A percentile compares a stretch with the other conserved stretches of the same genome.
phyloP scores from a whole-genome alignment of 495 filamentous ascomycete species.

The Daldinia bambusicola region DNA sequence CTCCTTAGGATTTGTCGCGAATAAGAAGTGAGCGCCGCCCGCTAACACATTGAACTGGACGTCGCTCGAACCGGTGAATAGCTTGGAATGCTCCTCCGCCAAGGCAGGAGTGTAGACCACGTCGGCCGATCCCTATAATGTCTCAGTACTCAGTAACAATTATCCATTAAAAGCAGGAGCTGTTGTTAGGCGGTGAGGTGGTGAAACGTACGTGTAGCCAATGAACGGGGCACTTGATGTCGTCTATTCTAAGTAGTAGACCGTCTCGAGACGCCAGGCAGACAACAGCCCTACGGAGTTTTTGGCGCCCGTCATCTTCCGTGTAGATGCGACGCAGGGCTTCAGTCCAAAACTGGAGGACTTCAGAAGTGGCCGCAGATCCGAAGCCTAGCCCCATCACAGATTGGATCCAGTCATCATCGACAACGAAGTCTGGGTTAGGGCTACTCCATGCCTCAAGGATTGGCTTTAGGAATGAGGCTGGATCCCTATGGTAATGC shows the following conservation, averaged over 20 bases:
- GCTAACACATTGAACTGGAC: conserved; percentile 61
- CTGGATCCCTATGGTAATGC: conserved; percentile 52
- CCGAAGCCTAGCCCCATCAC: conserved; percentile 68
- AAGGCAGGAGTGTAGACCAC: conserved; percentile 59
- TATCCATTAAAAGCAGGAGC: neutral
- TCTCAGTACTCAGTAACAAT: conserved; percentile 14
- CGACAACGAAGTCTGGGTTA: conserved; percentile 61
- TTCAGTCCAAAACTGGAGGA: conserved; percentile 62
- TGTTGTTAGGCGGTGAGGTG: conserved; percentile 10
- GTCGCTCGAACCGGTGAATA: conserved; percentile 64
- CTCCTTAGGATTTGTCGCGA: conserved; percentile 64
- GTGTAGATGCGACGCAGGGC: conserved; percentile 65
- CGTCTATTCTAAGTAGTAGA: conserved; percentile 61
- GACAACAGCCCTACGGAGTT: conserved; percentile 66
- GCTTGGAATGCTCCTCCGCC: conserved; percentile 65
- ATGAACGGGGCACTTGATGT: conserved; percentile 68
- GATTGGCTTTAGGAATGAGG: conserved; percentile 52
- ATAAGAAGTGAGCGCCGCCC: conserved; percentile 68
- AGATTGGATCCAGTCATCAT: conserved; percentile 64
- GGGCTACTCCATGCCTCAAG: conserved; percentile 60
- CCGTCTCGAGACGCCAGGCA: conserved; percentile 69
- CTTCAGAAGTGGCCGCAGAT: conserved; percentile 51
- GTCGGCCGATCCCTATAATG: conserved; percentile 63
- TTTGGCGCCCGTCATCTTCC: conserved; percentile 67
- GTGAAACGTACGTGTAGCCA: conserved; percentile 67